Evolutionary conservation across 805 yeast species (phyloP), one percentile per base, ranked within the genome.

Genomic region (Candida namnaoensis): DNA sequence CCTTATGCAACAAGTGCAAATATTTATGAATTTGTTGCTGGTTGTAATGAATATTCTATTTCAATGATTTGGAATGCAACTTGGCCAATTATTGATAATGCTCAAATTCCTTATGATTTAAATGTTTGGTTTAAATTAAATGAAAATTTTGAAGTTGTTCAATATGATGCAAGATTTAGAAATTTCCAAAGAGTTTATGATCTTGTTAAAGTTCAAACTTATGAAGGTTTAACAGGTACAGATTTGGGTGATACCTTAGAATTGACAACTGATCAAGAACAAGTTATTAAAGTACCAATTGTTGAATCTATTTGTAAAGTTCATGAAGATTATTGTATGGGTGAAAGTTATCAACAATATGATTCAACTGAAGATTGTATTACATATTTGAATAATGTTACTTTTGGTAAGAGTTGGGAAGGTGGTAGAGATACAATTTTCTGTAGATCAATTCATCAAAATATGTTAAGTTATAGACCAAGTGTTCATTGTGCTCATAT

Each of bases 351-450:
- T 38, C 43, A 40, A 35, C 55, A 54, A 35, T 54, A 50, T 36
- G 35, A 34, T 15, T 36, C 44, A 5, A 38, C 35, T 27, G 45
- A 46, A 9, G 51, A 32, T 7, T 54, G 54, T 42, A 26, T 42
- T 5, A 40, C 41, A 1, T 46, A 33, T 34, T 37, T 49, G 36
- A 40, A 32, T 10, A 8, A 15, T 7, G 39, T 37, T 12, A 41
- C 47, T 25, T 41, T 55, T 37, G 59, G 59, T 15, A 32, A 34
- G 30, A 45, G 48, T 28, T 42, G 38, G 41, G 58, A 54, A 43
- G 59, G 59, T 43, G 57, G 57, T 15, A 48, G 51, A 45, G 40
- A 54, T 38, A 50, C 56, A 6, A 37, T 54, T 9, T 51, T 49
- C 38, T 54, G 57, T 33, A 45, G 59, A 36, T 48, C 50, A n/a